Evolutionary conservation across 345 rosid species (phyloP), one percentile per base, ranked within the genome.

Genomic region (Bruguiera sexangula): DNA sequence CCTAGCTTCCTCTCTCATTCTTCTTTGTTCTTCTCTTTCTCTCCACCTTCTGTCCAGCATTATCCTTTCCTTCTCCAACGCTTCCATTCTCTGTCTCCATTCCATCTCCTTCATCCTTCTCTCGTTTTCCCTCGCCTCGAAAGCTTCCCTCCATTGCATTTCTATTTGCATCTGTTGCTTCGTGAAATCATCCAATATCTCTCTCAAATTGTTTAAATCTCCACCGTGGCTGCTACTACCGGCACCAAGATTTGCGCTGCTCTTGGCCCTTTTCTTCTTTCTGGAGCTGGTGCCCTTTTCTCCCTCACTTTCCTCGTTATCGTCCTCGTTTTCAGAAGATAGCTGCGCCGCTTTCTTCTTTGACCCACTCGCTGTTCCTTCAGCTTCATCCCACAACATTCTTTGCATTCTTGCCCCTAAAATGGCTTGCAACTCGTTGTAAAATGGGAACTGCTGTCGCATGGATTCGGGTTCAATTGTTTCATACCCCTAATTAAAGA

Each of bases 11-110:
- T 92, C 97, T 70, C 97, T 90, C 58, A 78, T 54, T 48, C 90
- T 85, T 63, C 99, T 86, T 82, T 95, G 94, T 71, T 95, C 99
- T 64, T 92, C 99, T 75, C 85, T 82, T 62, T 95, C 98, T 76
- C 91, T 86, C 96, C 97, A 95, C 62, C 86, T 79, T 67, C 87
- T 87, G 39, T 95, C 99, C 77, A 89, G 77, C 78, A 87, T 82
- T 22, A 86, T 69, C 87, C 98, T 87, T 78, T 92, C 97, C 19
- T 88, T 92, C 83, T 95, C 99, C 21, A 95, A 64, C 0, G 83
- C 90, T 64, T 85, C 90, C 99, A 92, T 95, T 16, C 76, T 84
- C 73, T 75, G 88, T 77, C 94, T 79, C 99, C 99, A 95, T 73
- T 92, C 99, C 82, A 66, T 88, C 84, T 95, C 99, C 81, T 82